Conservation (phyloP, 208 protist species). For the Leptomonas pyrrhocoris region DNA sequence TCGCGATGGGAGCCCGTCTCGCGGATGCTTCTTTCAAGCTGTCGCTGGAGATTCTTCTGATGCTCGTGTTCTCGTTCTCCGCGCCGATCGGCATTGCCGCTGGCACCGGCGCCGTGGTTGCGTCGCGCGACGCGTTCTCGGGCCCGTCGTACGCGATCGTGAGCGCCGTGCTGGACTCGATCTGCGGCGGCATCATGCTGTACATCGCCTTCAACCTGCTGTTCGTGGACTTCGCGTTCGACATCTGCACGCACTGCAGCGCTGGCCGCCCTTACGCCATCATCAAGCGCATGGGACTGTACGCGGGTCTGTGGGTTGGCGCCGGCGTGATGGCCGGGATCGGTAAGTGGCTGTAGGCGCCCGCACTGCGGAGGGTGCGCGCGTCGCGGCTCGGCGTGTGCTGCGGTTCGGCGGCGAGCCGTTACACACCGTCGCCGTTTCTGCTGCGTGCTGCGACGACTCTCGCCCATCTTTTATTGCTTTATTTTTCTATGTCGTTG, state of each 20-base stretch:
- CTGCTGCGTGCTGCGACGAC: no score
- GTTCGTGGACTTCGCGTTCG: constrained; percentile 59
- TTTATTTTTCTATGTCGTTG: no score
- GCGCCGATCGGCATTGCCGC: constrained; percentile 53
- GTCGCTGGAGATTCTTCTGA: constrained; percentile 40
- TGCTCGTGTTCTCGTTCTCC: constrained; percentile 52
- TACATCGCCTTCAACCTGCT: constrained; percentile 71
- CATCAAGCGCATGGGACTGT: constrained; percentile 32
- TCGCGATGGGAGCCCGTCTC: constrained; percentile 59
- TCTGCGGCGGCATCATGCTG: constrained; percentile 72
- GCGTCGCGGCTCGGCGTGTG: no score
- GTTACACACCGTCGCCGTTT: no score
- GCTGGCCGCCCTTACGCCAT: background rate
- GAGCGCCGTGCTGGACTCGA: constrained; percentile 45
- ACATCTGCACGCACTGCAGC: constrained; percentile 40
- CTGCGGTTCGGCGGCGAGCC: no score
- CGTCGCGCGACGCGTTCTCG: constrained; percentile 27
- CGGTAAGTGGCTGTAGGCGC: constrained; percentile 43
- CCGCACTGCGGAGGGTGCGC: background rate
- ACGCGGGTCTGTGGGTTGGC: constrained; percentile 47
- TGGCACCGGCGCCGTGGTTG: constrained; percentile 31
- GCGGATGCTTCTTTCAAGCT: constrained; percentile 51
- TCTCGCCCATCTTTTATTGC: no score
- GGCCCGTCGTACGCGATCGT: constrained; percentile 36
- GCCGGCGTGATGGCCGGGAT: constrained; percentile 48